Evolutionary conservation across 306 rosid species (phyloP), one percentile per base, ranked within the genome.

Genomic region (Dryas drummondii): DNA sequence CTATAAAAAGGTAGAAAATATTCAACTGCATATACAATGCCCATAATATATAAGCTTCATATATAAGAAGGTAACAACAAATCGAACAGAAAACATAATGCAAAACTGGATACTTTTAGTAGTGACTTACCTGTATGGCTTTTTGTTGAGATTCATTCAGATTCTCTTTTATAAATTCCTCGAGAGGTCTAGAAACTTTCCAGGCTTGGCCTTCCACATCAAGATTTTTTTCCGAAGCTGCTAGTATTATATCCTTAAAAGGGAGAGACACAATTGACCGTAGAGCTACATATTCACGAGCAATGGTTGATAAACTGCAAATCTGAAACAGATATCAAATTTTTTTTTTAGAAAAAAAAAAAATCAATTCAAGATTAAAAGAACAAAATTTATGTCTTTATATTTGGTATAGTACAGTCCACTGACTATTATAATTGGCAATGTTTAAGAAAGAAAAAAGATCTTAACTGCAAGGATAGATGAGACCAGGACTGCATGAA

Each of bases 291-390:
- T 90, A 94, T 83, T 94, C 97, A 73, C 94, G 94, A 73, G 86
- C 90, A 71, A 86, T 90, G 44, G 98, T 94, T 48, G 98, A 94
- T 80, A 94, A 83, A 82, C 90, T 94, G 93, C 98, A 90, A 49
- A 90, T 77, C 98, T 94, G 85, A 87, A 86, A 70, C 52, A 80
- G 73, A 41, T 47, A 16, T 46, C n/a, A 42, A 67, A 72, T 64
- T 44, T 51, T 69, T 6, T 22, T 22, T 22, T 22, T 22, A 22
- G 22, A 22, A 22, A 22, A 22, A 22, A 19, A 22, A 22, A 22
- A 22, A 22, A 22, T 22, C 22, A 22, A 22, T 22, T 22, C 22
- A 32, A 66, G 60, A 51, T n/a, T 47, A 54, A 51, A 50, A 1
- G 45, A 37, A 27, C 3, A 10, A 48, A 26, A 67, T 27, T 4